A percentile compares a stretch with the other conserved stretches of the same genome.
Evolutionary conservation across 2,329 filamentous ascomycete species (phyloP).

Genomic region (Fusarium udum): DNA sequence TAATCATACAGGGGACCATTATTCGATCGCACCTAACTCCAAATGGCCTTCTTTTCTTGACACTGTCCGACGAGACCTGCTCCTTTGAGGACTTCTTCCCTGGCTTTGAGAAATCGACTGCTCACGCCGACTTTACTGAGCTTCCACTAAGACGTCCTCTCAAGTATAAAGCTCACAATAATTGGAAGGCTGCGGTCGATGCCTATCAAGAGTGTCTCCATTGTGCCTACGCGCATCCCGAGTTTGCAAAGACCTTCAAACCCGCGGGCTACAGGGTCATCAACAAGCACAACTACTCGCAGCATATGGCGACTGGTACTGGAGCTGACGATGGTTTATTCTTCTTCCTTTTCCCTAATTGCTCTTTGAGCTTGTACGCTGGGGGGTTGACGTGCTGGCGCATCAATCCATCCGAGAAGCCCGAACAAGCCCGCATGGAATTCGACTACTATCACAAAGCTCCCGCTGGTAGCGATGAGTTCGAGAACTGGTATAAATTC

Average conservation of each 20-base stretch:
- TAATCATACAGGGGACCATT: neutral
- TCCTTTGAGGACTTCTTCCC: neutral
- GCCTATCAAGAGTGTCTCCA: neutral
- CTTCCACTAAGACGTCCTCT: neutral
- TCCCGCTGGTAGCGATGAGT: neutral
- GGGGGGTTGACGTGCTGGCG: neutral
- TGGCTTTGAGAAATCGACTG: neutral
- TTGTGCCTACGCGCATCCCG: neutral
- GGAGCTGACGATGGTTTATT: neutral
- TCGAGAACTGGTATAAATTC: neutral
- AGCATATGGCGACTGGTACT: neutral
- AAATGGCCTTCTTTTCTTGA: neutral
- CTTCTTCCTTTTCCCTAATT: neutral
- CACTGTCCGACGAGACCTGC: neutral
- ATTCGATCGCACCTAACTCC: neutral
- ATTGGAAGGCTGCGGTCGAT: neutral
- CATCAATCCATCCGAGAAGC: neutral
- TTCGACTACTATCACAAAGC: neutral
- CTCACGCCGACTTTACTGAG: rapidly evolving
- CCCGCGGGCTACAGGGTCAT: neutral
- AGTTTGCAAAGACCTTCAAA: neutral
- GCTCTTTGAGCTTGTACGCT: neutral
- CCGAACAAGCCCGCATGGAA: neutral
- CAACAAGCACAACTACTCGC: neutral
- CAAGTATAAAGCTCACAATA: neutral